phyloP scores from a whole-genome alignment of 176 grass and related monocot species.

The Neostapfia colusana region DNA sequence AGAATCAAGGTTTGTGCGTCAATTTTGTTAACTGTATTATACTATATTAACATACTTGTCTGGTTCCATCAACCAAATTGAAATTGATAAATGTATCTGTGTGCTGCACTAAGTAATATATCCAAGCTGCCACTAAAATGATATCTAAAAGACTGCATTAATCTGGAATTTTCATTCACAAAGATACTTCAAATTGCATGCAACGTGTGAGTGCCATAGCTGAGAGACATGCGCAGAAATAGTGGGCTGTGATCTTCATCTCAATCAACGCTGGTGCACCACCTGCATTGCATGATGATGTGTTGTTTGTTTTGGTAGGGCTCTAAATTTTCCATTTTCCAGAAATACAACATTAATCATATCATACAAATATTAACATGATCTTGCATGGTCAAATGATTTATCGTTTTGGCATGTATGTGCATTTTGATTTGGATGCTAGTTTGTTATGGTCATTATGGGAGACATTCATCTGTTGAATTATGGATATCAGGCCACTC shows the following conservation, averaged over 20 bases:
- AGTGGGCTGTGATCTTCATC: not conserved
- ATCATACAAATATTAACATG: slow-evolving; percentile 4
- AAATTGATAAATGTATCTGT: not conserved
- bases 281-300: not conserved
- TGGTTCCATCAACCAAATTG: not conserved
- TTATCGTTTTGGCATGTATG: not conserved
- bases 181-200: not conserved
- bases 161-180: not conserved
- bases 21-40: not conserved
- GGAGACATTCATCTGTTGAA: not conserved
- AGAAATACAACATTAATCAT: not conserved
- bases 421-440: not conserved
- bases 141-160: not conserved
- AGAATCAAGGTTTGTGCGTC: not conserved
- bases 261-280: not conserved
- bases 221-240: not conserved
- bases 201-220: not conserved
- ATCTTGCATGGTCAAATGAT: not conserved
- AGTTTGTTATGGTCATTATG: not conserved
- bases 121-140: not conserved
- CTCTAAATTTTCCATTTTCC: not conserved
- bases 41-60: slow-evolving; percentile 3
- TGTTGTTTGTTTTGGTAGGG: not conserved
- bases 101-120: not conserved
- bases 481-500: not conserved